A percentile compares a stretch with the other conserved stretches of the same genome.
Conservation (phyloP, 768 basidiomycete species). For the Suillus subaureus region DNA sequence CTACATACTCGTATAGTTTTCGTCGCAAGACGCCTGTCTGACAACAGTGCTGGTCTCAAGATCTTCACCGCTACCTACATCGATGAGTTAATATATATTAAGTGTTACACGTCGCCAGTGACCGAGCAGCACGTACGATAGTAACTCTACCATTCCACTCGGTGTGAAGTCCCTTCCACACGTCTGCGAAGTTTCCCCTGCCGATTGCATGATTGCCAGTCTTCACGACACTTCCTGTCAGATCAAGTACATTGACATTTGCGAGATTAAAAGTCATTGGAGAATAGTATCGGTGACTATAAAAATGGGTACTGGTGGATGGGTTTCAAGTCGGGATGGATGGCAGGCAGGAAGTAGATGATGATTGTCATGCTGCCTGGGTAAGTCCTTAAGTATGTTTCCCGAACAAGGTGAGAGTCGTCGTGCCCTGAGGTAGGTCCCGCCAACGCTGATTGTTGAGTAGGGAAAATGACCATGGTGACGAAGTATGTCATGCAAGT, state of each 20-base stretch:
- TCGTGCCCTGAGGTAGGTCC: background rate
- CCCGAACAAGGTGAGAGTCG: background rate
- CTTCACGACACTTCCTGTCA: conserved; percentile 4
- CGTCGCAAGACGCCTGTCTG: background rate
- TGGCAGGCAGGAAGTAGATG: background rate
- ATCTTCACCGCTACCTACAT: conserved; percentile 5
- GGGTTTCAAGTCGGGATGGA: background rate
- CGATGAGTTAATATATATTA: background rate
- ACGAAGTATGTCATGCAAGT: background rate
- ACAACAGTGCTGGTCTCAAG: background rate
- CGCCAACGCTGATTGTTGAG: no score
- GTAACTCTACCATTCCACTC: background rate
- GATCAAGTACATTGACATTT: background rate
- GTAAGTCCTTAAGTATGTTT: conserved; percentile 1
- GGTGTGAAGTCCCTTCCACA: background rate
- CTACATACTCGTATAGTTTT: background rate
- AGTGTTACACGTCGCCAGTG: background rate
- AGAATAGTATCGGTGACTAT: background rate
- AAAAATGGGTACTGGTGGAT: background rate
- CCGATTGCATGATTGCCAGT: background rate
- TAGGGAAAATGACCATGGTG: background rate
- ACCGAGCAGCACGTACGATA: background rate
- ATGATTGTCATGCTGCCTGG: background rate
- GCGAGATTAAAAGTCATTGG: background rate
- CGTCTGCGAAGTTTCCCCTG: conserved; percentile 2